A percentile compares a stretch with the other conserved stretches of the same genome.
Evolutionary conservation across 2,329 filamentous ascomycete genomes (phyloP).

Genomic region (Plectosphaerella plurivora): DNA sequence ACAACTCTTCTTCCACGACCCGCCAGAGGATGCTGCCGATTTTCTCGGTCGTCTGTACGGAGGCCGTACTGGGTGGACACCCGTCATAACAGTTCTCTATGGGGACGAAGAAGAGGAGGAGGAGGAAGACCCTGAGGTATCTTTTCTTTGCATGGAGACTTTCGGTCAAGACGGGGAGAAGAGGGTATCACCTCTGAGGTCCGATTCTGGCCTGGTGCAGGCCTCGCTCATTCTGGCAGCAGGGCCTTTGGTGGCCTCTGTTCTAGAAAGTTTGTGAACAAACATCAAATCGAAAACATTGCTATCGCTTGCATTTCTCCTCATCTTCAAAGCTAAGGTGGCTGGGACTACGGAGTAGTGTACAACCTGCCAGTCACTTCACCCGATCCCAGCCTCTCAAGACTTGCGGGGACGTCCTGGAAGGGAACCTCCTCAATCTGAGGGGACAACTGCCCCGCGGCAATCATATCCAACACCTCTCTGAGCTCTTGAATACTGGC

Average conservation of each 20-base stretch:
- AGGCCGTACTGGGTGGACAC: not conserved
- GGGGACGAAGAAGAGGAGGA: not conserved
- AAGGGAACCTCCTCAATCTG: not conserved
- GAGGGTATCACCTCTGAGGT: not conserved
- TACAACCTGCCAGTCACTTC: not conserved
- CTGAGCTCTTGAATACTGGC: constrained; percentile 3
- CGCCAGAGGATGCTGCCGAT: not conserved
- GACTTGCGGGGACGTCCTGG: not conserved
- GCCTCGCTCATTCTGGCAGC: too few species aligned
- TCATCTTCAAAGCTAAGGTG: too few species aligned
- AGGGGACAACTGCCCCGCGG: not conserved
- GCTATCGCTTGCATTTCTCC: too few species aligned
- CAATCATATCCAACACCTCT: constrained; percentile 2
- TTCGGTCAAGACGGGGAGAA: not conserved
- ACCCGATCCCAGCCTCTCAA: not conserved
- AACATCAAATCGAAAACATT: too few species aligned
- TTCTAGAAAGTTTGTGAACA: too few species aligned
- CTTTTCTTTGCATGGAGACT: constrained; percentile 3
- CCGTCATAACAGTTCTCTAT: not conserved
- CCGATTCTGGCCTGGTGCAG: not conserved
- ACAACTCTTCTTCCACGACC: not conserved
- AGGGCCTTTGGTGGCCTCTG: too few species aligned
- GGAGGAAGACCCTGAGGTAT: not conserved
- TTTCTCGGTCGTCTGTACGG: not conserved
- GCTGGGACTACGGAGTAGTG: not conserved